These are phyloP conservation scores for Sherardia arvensis DNA, from an alignment of 257 asterid genomes.

Conservation along the genomic window DNA sequence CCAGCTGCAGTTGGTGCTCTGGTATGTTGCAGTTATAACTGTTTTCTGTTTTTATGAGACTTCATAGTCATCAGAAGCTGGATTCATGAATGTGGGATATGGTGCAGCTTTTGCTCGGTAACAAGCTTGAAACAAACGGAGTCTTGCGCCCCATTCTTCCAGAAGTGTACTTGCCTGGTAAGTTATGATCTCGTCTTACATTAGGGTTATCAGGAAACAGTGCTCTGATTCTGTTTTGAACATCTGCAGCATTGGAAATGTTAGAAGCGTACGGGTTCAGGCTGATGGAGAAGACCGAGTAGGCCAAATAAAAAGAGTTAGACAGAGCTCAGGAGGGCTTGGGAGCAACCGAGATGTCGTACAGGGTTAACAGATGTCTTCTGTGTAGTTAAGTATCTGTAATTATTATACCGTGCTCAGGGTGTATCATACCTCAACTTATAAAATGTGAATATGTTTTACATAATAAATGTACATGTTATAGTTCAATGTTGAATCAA, in stretches of 20 bases:
- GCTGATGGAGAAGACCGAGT: conserved; percentile 61
- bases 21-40: conserved; percentile 37
- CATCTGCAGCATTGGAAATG: conserved; percentile 59
- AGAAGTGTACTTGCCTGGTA: conserved; percentile 80
- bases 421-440: too few species aligned
- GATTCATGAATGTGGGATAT: background rate
- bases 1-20: conserved; percentile 95
- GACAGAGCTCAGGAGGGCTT: background rate
- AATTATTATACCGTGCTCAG: too few species aligned
- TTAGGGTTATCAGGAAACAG: conserved; percentile 1
- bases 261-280: conserved; percentile 75
- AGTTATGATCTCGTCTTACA: conserved; percentile 3
- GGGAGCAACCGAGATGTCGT: too few species aligned
- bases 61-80: background rate
- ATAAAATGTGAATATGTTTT: too few species aligned
- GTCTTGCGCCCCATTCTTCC: conserved; percentile 71
- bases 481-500: too few species aligned
- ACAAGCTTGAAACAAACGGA: conserved; percentile 50
- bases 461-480: too few species aligned
- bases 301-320: background rate
- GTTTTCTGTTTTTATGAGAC: background rate
- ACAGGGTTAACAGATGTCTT: background rate
- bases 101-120: conserved; percentile 62
- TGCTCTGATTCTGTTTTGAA: background rate
- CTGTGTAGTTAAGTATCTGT: too few species aligned